phyloP scores from a whole-genome alignment of 495 filamentous ascomycete genomes.

The Staphylotrichum longicolle region DNA sequence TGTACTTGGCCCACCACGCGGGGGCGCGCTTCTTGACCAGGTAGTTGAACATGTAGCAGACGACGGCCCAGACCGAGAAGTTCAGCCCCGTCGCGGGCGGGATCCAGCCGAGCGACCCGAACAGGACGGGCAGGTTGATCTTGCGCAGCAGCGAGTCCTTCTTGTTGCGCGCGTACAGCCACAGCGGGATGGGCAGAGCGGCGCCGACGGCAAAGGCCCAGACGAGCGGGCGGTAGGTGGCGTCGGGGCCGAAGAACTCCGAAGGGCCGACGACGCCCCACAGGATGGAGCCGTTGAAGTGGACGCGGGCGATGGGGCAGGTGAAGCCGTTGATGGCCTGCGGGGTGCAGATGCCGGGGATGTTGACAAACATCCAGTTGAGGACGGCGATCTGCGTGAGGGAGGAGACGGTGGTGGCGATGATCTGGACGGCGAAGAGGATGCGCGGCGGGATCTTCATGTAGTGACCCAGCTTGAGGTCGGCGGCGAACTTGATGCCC shows the following conservation, averaged over 20 bases:
- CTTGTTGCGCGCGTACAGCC: constrained; percentile 55
- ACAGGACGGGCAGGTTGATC: constrained; percentile 69
- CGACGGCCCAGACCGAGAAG: constrained; percentile 76
- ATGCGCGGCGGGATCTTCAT: constrained; percentile 88
- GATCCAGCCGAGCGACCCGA: constrained; percentile 75
- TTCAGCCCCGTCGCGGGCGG: constrained; percentile 83
- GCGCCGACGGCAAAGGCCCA: constrained; percentile 79
- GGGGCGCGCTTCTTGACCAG: constrained; percentile 60
- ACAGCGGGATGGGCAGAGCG: constrained; percentile 64
- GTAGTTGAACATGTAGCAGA: constrained; percentile 81
- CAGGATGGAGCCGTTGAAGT: constrained; percentile 85
- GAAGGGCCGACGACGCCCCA: constrained; percentile 83
- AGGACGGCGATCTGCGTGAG: constrained; percentile 78
- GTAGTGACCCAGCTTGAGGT: constrained; percentile 86
- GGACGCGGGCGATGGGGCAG: constrained; percentile 81
- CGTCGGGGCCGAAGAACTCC: constrained; percentile 71
- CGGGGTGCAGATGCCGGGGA: constrained; percentile 73
- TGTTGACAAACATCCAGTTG: constrained; percentile 84
- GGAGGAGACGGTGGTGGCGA: constrained; percentile 73
- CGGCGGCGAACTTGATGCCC: constrained; percentile 81
- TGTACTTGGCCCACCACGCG: constrained; percentile 87
- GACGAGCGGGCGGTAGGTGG: constrained; percentile 65
- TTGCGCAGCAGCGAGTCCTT: constrained; percentile 55
- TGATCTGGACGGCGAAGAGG: constrained; percentile 77
- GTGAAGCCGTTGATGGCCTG: constrained; percentile 80